These are phyloP conservation scores for Aspergillus brasiliensis DNA, from an alignment of 2,329 filamentous ascomycete species.

Conservation along the genomic window DNA sequence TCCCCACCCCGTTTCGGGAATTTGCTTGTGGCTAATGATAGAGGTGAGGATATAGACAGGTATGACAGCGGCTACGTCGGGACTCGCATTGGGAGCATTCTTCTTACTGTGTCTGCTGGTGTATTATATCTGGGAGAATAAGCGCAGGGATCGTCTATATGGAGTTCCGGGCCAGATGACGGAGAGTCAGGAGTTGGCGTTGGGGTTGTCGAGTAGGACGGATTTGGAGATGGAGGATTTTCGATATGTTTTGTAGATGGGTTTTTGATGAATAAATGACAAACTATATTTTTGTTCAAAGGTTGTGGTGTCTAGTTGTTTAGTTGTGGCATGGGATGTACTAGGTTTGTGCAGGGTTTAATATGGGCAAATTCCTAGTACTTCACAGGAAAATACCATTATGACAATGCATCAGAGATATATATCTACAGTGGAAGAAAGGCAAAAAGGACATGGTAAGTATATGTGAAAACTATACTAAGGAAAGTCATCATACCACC, in stretches of 20 bases:
- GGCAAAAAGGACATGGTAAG: too few species aligned
- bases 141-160: conserved; percentile 30
- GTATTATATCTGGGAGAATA: conserved; percentile 36
- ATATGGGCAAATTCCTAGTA: too few species aligned
- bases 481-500: neutral
- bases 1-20: too few species aligned
- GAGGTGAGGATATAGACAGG: conserved; percentile 31
- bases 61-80: conserved; percentile 35
- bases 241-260: conserved; percentile 27
- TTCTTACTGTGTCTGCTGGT: conserved; percentile 32
- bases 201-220: conserved; percentile 39
- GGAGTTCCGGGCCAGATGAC: conserved; percentile 28
- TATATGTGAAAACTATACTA: too few species aligned
- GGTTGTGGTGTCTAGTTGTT: neutral
- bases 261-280: neutral
- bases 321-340: too few species aligned
- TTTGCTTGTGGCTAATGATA: neutral
- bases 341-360: too few species aligned
- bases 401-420: too few species aligned
- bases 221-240: conserved; percentile 39
- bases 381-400: too few species aligned
- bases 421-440: too few species aligned
- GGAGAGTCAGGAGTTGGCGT: conserved; percentile 28
- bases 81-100: conserved; percentile 31
- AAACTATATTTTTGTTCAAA: neutral